Evolutionary conservation across 2,329 filamentous ascomycete genomes (phyloP), one percentile per base, ranked within the genome.

Genomic region (Microcera coccophila): DNA sequence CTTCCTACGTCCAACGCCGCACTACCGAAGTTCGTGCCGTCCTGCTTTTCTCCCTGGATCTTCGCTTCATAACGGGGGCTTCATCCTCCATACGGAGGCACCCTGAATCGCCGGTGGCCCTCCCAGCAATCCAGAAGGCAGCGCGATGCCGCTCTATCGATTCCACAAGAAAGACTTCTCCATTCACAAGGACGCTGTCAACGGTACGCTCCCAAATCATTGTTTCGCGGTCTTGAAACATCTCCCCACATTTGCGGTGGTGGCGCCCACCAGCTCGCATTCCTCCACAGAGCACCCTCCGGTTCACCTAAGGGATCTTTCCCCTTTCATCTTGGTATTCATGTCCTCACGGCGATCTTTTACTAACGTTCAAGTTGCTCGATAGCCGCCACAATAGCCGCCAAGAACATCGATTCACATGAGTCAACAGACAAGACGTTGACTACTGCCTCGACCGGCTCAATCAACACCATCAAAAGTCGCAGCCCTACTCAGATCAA

Each of bases 401-500:
- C 46, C 40, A 46, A 55, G 50, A 42, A 47, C 28, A 40, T 48
- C 41, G 52, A 53, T 42, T 50, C 60, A 55, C 55, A 67, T 64
- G 61, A 49, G 59, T 49, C 54, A 41, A 47, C 52, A 31, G 47
- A 52, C 42, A 59, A 58, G 47, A 65, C 64, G 36, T 57, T 72
- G 50, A 56, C 63, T 33, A 62, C 63, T 41, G 66, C 66, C 55
- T 66, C 68, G 21, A 59, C 62, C 44, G 65, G 65, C 60, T 54
- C 62, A 37, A 56, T 66, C 54, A 70, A 68, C 61, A 68, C 62
- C 58, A 67, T 69, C 64, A 67, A 63, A 58, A 47, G 54, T 45
- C 54, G 53, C 42, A 52, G 48, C 15, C 55, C 57, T 50, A 54
- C 62, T 49, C 50, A 57, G 34, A 58, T 54, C 43, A 66, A 66